Evolutionary conservation across 441 rosid species (phyloP).

Genomic region (Adansonia rubrostipa): DNA sequence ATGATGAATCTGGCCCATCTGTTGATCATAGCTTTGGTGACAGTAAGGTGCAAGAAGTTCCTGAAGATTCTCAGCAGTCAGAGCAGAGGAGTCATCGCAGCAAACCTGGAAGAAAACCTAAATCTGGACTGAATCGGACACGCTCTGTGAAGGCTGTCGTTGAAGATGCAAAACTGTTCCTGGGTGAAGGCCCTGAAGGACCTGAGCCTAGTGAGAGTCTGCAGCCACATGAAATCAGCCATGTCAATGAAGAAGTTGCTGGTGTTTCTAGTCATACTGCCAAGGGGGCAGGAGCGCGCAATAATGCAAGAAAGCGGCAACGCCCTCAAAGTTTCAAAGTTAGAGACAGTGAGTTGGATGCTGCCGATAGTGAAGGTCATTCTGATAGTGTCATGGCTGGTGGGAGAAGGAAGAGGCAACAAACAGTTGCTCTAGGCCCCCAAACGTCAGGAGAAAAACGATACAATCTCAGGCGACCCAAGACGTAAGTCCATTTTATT

Average conservation of each 20-base stretch:
- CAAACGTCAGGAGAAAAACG: slow-evolving; percentile 65
- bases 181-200: slow-evolving; percentile 47
- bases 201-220: slow-evolving; percentile 32
- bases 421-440: slow-evolving; percentile 41
- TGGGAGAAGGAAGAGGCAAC: slow-evolving; percentile 70
- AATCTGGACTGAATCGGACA: slow-evolving; percentile 55
- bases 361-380: slow-evolving; percentile 64
- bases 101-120: slow-evolving; percentile 55
- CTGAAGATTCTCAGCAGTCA: slow-evolving; percentile 66
- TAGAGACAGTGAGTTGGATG: slow-evolving; percentile 56
- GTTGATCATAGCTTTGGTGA: slow-evolving; percentile 57
- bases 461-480: slow-evolving; percentile 79
- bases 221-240: slow-evolving; percentile 33
- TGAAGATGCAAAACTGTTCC: slow-evolving; percentile 62
- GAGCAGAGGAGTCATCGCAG: slow-evolving; percentile 43
- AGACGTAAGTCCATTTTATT: slow-evolving; percentile 53
- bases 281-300: slow-evolving; percentile 40
- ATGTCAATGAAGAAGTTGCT: slow-evolving; percentile 41
- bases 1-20: slow-evolving; percentile 49
- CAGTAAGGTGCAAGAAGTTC: slow-evolving; percentile 48
- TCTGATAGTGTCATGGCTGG: slow-evolving; percentile 66
- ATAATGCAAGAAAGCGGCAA: slow-evolving; percentile 57
- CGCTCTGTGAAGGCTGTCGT: slow-evolving; percentile 56
- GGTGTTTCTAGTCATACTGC: slow-evolving; percentile 39
- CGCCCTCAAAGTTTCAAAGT: slow-evolving; percentile 46